Evolutionary conservation across 78 protist genomes (phyloP).

Genomic region (Capsaspora owczarzaki): DNA sequence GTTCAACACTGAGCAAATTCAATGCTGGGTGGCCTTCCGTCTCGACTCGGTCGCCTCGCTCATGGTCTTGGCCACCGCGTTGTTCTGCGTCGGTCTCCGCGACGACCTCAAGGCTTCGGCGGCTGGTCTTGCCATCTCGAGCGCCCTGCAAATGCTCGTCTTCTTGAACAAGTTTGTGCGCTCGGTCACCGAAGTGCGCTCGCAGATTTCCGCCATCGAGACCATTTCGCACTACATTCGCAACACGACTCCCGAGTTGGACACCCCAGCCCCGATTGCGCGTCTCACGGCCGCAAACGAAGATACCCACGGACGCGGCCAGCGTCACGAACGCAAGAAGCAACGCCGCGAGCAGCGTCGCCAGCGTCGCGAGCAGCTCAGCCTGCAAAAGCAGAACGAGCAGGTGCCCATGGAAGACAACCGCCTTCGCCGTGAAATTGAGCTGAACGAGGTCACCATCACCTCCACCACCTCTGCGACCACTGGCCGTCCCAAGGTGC

Average conservation of each 20-base stretch:
- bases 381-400: no score
- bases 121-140: slow-evolving; percentile 32
- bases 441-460: not conserved
- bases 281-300: no score
- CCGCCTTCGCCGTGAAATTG: not conserved
- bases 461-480: no score
- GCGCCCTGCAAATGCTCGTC: slow-evolving; percentile 23
- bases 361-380: no score
- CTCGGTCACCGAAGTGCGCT: not conserved
- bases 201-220: not conserved
- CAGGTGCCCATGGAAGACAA: not conserved
- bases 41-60: not conserved
- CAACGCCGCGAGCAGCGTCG: no score
- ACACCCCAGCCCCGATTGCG: not conserved
- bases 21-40: slow-evolving; percentile 1
- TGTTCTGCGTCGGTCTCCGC: not conserved
- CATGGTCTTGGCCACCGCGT: not conserved
- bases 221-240: not conserved
- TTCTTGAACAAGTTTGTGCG: slow-evolving; percentile 1
- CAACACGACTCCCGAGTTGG: not conserved
- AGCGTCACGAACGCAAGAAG: no score
- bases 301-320: no score
- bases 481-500: no score
- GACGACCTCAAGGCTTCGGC: not conserved
- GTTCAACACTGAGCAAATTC: not conserved